phyloP scores from a whole-genome alignment of 148 eudicot genomes.

The Rhododendron williamsianum region DNA sequence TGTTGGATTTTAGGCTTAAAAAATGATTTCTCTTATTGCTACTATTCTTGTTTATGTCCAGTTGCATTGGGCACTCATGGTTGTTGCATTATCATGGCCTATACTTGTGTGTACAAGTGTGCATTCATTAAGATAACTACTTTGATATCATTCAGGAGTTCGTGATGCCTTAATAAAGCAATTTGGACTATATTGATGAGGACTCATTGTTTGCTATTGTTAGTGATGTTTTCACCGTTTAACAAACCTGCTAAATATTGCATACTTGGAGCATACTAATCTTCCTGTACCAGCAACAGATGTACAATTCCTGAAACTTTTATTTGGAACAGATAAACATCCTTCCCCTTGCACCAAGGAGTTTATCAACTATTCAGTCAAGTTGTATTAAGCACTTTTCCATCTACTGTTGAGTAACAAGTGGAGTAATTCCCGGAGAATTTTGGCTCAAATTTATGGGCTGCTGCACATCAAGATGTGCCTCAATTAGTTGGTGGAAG shows the following conservation, averaged over 20 bases:
- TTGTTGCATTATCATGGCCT: neutral
- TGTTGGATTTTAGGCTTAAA: neutral
- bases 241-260: neutral
- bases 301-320: neutral
- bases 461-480: neutral
- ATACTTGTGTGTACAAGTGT: neutral
- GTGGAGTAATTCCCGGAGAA: neutral
- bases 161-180: neutral
- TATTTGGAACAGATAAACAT: neutral
- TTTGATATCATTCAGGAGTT: neutral
- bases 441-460: neutral
- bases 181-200: neutral
- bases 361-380: neutral
- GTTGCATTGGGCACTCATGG: slow-evolving; percentile 3
- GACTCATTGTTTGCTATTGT: neutral
- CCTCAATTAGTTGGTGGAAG: neutral
- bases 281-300: neutral
- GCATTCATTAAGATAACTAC: neutral
- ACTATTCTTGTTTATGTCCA: neutral
- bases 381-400: neutral
- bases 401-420: neutral
- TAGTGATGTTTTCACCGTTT: neutral
- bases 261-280: neutral
- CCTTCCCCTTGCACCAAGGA: neutral
- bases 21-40: neutral